Base-by-base conservation (phyloP, 2,329 filamentous ascomycete genomes). In the Pseudogymnoascus sp. region DNA sequence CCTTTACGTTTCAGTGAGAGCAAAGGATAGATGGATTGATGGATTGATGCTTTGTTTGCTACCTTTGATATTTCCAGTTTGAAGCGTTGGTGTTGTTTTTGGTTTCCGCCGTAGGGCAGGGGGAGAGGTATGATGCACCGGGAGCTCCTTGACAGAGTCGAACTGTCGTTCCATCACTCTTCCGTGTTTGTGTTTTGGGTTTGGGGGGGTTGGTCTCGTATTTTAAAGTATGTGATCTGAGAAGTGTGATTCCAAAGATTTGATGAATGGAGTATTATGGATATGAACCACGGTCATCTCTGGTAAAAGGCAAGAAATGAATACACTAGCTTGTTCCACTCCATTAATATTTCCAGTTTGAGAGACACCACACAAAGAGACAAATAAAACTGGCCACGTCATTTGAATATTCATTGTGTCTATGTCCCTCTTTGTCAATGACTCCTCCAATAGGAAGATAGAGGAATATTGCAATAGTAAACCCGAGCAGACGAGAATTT, bases 191-290 rank as follows among this genome's bases (percentile, higher is more conserved):
- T 18, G 18, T 18, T 18, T 18, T 18, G 18, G 18, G 18, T 18
- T 18, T 18, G 18, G 18, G 18, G 18, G 18, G 18, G 18, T 18
- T 2, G 18, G 18, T 18, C 18, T 18, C 18, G 2, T 18, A 18
- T 18, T 18, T 18, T 50, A 67, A 68, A 25, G n/a, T 50, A 37
- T 58, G 14, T n/a, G 39, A 37, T 68, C 68, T 69, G 69, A 67
- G 68, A 69, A 50, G 58, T 54, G 65, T 59, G 50, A 65, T 70
- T 79, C 74, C 78, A 81, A 81, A 81, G 77, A 81, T 80, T 80
- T 64, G 67, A 62, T 68, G 74, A 80, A 74, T 74, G 78, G 78
- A 80, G 78, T 79, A 72, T 76, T 68, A 70, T 80, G 77, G 78
- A 78, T 78, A 72, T 70, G 67, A 69, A 61, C 70, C 71, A 73